These are phyloP conservation scores for Globisporangium abappressorium DNA, from an alignment of 352 stramenopile species.

Conservation along the genomic window DNA sequence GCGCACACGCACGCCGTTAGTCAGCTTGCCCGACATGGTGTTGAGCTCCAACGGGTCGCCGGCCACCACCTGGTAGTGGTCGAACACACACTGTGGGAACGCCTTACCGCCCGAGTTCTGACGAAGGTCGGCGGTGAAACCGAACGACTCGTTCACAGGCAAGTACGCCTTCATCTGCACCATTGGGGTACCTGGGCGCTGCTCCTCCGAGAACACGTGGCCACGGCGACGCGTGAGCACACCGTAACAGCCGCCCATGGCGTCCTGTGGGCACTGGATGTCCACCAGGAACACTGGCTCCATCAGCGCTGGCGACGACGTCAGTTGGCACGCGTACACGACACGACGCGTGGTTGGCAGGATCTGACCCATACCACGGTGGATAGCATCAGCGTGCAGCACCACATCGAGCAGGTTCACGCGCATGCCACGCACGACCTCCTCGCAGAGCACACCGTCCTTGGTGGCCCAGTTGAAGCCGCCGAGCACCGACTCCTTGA, in stretches of 20 bases:
- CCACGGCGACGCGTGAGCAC: slow-evolving; percentile 98
- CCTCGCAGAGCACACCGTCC: slow-evolving; percentile 97
- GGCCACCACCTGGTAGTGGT: slow-evolving; percentile 97
- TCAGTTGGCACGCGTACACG: slow-evolving; percentile 96
- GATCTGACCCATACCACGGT: slow-evolving; percentile 99
- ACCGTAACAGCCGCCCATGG: slow-evolving; percentile 99
- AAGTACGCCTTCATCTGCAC: slow-evolving; percentile 99
- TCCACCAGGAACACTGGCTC: slow-evolving; percentile 99
- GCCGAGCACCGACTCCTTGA: slow-evolving; percentile 98
- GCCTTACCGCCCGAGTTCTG: slow-evolving; percentile 99
- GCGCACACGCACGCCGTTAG: slow-evolving; percentile 93
- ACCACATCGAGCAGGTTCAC: slow-evolving; percentile 99
- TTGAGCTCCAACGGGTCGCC: slow-evolving; percentile 90
- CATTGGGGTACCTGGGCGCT: slow-evolving; percentile 97
- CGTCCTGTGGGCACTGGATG: slow-evolving; percentile 98
- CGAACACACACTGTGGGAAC: slow-evolving; percentile 99
- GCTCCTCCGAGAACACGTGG: slow-evolving; percentile 99
- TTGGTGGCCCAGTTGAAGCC: slow-evolving; percentile 99
- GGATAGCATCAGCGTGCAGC: slow-evolving; percentile 99
- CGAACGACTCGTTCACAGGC: slow-evolving; percentile 99
- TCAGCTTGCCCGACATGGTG: slow-evolving; percentile 95
- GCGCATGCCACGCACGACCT: slow-evolving; percentile 95
- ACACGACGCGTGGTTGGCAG: slow-evolving; percentile 98
- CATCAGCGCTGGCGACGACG: slow-evolving; percentile 93
- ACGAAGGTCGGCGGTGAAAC: slow-evolving; percentile 98